Evolutionary conservation across 306 rosid species (phyloP), one percentile per base, ranked within the genome.

Genomic region (Trifolium repens): DNA sequence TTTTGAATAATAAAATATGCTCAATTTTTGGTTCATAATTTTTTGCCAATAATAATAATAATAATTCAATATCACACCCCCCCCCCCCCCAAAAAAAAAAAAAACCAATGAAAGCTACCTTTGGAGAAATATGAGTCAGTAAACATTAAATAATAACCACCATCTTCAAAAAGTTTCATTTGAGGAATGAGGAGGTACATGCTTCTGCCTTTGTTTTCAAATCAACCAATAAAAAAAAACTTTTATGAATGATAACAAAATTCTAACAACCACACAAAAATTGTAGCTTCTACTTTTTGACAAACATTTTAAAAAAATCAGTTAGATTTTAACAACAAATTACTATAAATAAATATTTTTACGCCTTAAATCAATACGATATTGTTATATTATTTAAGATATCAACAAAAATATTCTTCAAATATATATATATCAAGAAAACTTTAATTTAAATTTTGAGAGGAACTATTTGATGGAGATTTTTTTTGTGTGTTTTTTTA

Each of bases 141-240:
- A 70, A n/a, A 50, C n/a, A 15, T 32, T 32, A 61, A 61, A 26
- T 43, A 44, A 44, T 2, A 22, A 61, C 15, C 32, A 15, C 15
- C 42, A 15, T 5, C 39, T 6, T 42, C 58, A 27, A 46, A 69
- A 46, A 69, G 59, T 9, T 27, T 27, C 24, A 2, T 14, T 30
- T 47, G 67, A 58, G 37, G 46, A 22, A 67, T 1, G 54, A 67
- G 39, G 55, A 65, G 70, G 70, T 32, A 65, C 52, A 17, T 39
- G 49, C 50, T 16, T 65, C 43, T 40, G 5, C 15, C 5, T 66
- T 42, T 40, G 2, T 9, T 39, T 39, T 61, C 6, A 61, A 63
- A 63, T 58, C 50, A 27, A 65, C 5, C 5, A 65, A 39, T 65
- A 0, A 8, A 14, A 65, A 14, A 65, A 65, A 40, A 10, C n/a